Base-by-base conservation (phyloP, 441 rosid genomes). In the Daphne laureola region DNA sequence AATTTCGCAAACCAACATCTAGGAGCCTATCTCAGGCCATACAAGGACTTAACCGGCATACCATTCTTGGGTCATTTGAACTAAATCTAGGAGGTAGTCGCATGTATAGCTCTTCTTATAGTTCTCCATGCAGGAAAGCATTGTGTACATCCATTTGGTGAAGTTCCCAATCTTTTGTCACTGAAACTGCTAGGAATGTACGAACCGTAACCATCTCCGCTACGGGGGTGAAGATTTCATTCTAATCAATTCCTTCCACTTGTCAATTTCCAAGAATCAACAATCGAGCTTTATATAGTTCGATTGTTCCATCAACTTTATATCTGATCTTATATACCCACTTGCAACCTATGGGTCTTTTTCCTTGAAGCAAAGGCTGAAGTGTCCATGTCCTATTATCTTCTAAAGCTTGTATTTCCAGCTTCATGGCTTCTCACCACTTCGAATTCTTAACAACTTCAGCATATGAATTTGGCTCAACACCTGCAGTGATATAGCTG, bases 1-100 rank as follows among this genome's bases (percentile, higher is more conserved):
- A 62, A 45, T 14, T 62, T 62, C 1, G 43, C 12, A 38, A 54
- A 45, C 60, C 60, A 62, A 16, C 42, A 43, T 3, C 38, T 23
- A 0, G 57, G 50, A 7, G 58, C 62, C 16, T 64, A 26, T 3
- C 14, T 25, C 0, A 50, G 5, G 1, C 62, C 57, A 45, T 56
- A 64, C 8, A 51, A 14, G 3, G 62, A 55, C 5, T 64, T 64
- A 0, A 4, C 26, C 1, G 31, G n/a, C 17, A 15, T 49, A 0
- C 44, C 57, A 5, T 17, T 12, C 12, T 16, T 15, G 2, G 18
- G 4, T 27, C 7, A 4, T 27, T 27, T 27, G 35, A 27, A 27
- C 7, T 4, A 27, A 27, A 27, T 4, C 35, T 7, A 27, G 7
- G 35, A 27, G 7, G 4, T 7, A 27, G 4, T 3, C 35, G 7